These are phyloP conservation scores for Lophium mytilinum DNA, from an alignment of 495 filamentous ascomycete species.

Conservation along the genomic window DNA sequence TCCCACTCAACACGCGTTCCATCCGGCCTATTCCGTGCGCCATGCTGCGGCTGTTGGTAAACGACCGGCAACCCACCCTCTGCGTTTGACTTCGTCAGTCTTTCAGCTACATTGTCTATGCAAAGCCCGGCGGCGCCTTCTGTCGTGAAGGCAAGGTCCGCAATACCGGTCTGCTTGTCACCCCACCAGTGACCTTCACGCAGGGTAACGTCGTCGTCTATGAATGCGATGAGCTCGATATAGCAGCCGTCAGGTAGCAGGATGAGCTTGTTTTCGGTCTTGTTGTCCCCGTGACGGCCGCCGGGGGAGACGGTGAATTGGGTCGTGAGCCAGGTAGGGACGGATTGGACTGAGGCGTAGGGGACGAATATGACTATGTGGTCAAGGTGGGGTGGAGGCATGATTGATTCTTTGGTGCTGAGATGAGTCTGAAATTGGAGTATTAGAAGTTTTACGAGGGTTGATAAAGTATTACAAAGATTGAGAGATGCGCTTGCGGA, in stretches of 20 bases:
- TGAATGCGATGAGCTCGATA: constrained; percentile 53
- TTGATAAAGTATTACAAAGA: too few relatives aligned
- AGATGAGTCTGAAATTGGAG: too few relatives aligned
- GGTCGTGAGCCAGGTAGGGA: constrained; percentile 42
- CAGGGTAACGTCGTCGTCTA: constrained; percentile 36
- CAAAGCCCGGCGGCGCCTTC: constrained; percentile 14
- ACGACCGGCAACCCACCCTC: constrained; percentile 28
- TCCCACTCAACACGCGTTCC: constrained; percentile 43
- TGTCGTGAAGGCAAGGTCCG: constrained; percentile 49
- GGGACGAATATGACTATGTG: constrained; percentile 52
- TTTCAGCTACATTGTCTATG: constrained; percentile 16
- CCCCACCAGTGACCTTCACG: constrained; percentile 44
- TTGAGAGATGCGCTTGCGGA: too few relatives aligned
- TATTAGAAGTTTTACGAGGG: too few relatives aligned
- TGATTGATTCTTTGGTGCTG: too few relatives aligned
- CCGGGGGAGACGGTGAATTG: constrained; percentile 49
- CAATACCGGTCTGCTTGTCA: constrained; percentile 35
- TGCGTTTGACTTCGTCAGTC: constrained; percentile 9
- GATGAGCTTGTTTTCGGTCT: constrained; percentile 50
- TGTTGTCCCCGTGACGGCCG: constrained; percentile 44
- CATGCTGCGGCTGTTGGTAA: constrained; percentile 37
- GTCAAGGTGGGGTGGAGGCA: constrained; percentile 36
- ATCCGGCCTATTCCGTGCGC: constrained; percentile 40
- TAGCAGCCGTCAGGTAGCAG: constrained; percentile 50
- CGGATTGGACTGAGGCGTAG: constrained; percentile 31